Conservation (phyloP, 2,329 filamentous ascomycete species). For the Venturia effusa region DNA sequence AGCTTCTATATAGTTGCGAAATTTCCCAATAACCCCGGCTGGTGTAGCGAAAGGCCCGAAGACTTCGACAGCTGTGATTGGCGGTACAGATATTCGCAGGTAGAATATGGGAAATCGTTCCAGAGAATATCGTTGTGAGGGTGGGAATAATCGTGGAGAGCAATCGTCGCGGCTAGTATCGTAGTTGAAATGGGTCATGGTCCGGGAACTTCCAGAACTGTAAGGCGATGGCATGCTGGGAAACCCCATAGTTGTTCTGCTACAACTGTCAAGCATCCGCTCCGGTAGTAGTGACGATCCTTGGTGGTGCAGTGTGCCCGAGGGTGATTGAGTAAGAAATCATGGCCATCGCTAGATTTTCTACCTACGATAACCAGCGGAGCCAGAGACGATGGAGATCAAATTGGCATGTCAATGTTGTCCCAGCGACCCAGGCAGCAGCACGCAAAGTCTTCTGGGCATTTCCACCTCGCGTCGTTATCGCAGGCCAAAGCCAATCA, state of each 20-base stretch:
- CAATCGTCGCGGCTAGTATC: not conserved
- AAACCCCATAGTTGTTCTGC: not conserved
- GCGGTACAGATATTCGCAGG: not conserved
- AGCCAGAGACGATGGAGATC: not conserved
- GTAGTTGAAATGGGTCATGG: not conserved
- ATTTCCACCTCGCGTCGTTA: not conserved
- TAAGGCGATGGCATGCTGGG: not conserved
- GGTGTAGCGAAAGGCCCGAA: not conserved
- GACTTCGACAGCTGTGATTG: not conserved
- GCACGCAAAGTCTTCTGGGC: not conserved
- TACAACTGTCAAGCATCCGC: not conserved
- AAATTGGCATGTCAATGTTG: not conserved
- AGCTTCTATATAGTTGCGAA: not conserved
- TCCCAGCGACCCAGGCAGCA: not conserved
- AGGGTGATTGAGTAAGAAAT: not conserved
- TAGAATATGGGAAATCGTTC: not conserved
- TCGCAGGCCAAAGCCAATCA: not conserved
- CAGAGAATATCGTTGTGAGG: not conserved
- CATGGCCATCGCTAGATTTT: not conserved
- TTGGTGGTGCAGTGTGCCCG: not conserved
- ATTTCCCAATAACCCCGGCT: not conserved
- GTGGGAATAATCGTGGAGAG: not conserved
- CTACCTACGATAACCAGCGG: not conserved
- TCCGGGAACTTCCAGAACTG: not conserved
- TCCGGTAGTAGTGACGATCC: not conserved